Evolutionary conservation across 2,329 filamentous ascomycete species (phyloP).

Genomic region (Tolypocladium ovalisporum): DNA sequence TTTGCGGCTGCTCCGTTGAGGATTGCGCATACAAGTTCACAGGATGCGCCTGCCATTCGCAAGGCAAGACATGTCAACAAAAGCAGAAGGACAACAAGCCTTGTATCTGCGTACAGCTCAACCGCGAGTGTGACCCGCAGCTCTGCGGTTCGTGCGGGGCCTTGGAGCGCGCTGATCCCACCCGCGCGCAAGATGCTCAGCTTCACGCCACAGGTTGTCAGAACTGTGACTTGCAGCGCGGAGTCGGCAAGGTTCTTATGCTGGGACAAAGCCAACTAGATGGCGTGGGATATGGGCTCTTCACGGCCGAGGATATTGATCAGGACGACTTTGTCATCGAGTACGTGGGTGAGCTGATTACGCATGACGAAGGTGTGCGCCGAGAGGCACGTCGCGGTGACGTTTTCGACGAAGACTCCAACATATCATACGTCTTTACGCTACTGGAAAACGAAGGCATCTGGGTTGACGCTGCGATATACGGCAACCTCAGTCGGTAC

Average conservation of each 20-base stretch:
- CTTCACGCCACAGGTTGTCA: slow-evolving; percentile 52
- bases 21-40: slow-evolving; percentile 54
- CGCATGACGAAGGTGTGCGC: slow-evolving; percentile 56
- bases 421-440: slow-evolving; percentile 55
- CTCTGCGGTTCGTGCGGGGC: slow-evolving; percentile 64
- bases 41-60: slow-evolving; percentile 51
- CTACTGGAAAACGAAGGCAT: slow-evolving; percentile 49
- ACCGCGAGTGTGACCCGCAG: slow-evolving; percentile 71
- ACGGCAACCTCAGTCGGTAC: slow-evolving; percentile 72
- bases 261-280: slow-evolving; percentile 60
- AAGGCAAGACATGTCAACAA: slow-evolving; percentile 46
- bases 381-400: slow-evolving; percentile 51
- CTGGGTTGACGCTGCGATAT: slow-evolving; percentile 64
- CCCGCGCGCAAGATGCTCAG: slow-evolving; percentile 49
- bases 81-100: slow-evolving; percentile 43
- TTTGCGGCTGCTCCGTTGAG: slow-evolving; percentile 52
- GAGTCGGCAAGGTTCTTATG: slow-evolving; percentile 51
- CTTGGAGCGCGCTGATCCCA: slow-evolving; percentile 54
- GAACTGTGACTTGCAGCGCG: slow-evolving; percentile 63
- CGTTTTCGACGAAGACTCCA: slow-evolving; percentile 48
- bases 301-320: slow-evolving; percentile 55
- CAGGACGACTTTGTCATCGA: slow-evolving; percentile 69
- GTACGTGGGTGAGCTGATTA: slow-evolving; percentile 70
- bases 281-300: slow-evolving; percentile 64
- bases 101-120: slow-evolving; percentile 62